These are phyloP conservation scores for Physcia stellaris DNA, from an alignment of 495 filamentous ascomycete species.

Conservation along the genomic window DNA sequence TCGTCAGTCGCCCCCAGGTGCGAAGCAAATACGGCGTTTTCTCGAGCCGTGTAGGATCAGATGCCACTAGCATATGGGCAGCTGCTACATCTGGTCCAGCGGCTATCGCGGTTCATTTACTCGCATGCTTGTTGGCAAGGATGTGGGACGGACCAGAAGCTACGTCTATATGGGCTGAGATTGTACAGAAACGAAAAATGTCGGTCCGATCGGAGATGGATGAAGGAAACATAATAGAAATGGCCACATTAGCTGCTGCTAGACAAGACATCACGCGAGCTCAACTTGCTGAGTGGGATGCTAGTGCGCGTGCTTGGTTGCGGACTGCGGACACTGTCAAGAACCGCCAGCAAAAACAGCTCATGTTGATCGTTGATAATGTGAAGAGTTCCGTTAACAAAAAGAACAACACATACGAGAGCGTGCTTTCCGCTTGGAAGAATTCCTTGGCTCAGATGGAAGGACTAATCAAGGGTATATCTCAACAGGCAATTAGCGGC, in stretches of 20 bases:
- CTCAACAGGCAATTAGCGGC: conserved; percentile 14
- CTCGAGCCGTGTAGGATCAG: conserved; percentile 12
- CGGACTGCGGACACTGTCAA: conserved; percentile 16
- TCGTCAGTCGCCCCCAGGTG: conserved; percentile 9
- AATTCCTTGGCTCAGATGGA: conserved; percentile 2
- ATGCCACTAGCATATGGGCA: conserved; percentile 27
- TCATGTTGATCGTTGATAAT: conserved; percentile 24
- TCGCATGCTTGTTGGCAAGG: conserved; percentile 27
- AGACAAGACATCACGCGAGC: conserved; percentile 12
- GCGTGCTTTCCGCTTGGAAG: conserved; percentile 20
- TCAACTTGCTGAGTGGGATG: conserved; percentile 23
- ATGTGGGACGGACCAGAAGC: conserved; percentile 21
- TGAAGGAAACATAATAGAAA: background rate
- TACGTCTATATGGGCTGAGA: conserved; percentile 21
- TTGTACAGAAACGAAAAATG: conserved; percentile 7
- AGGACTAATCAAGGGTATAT: conserved; percentile 3
- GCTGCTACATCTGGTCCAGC: conserved; percentile 24
- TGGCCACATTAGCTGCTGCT: conserved; percentile 5
- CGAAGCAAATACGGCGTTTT: conserved; percentile 8
- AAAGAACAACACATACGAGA: conserved; percentile 13
- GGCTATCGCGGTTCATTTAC: conserved; percentile 21
- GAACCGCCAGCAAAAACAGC: conserved; percentile 18
- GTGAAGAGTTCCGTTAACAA: conserved; percentile 16
- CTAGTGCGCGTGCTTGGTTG: conserved; percentile 24
- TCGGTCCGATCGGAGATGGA: conserved; percentile 1